Base-by-base conservation (phyloP, 108 stramenopile genomes). In the Parietichytrium sp. region DNA sequence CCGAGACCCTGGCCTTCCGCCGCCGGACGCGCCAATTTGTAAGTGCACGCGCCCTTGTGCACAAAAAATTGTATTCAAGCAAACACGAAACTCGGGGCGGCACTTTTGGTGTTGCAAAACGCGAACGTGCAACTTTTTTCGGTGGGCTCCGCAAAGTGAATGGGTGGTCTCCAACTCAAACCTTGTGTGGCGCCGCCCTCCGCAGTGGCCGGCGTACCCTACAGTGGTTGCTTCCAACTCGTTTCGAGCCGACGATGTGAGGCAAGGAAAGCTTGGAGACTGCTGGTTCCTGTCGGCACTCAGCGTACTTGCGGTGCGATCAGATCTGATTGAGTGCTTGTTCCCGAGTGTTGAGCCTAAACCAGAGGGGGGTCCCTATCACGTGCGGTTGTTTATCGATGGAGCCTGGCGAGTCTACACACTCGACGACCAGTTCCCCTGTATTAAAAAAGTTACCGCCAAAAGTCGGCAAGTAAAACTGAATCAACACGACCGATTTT, bases 101-200 rank as follows among this genome's bases (percentile, higher is more conserved):
- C 6, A 42, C 23, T 72, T 72, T 2, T 72, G 61, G 61, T 45
- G 38, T 10, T 72, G 61, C 33, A 1, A 8, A n/a, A 72, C 36
- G 20, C 61, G 61, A n/a, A 45, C 6, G 10, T 72, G 61, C 61
- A 27, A 27, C 10, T 72, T 72, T 2, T 72, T 72, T 27, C 6
- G 61, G 3, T 72, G 61, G 61, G 61, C 61, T 8, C 20, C 36
- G 0, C 16, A 16, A 25, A 45, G 42, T 42, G 61, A 72, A 20
- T 72, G 61, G 61, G 45, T 15, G n/a, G 45, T 72, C 20, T 42
- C 61, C n/a, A 25, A n/a, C 0, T 36, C 38, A 12, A 42, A 33
- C 16, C 33, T n/a, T n/a, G 61, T 72, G 6, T 72, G 61, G 61
- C 61, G 25, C 15, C 61, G 61, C 12, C 61, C 61, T n/a, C 61